Conservation (phyloP, 495 filamentous ascomycete genomes). For the Neurospora hispaniola region DNA sequence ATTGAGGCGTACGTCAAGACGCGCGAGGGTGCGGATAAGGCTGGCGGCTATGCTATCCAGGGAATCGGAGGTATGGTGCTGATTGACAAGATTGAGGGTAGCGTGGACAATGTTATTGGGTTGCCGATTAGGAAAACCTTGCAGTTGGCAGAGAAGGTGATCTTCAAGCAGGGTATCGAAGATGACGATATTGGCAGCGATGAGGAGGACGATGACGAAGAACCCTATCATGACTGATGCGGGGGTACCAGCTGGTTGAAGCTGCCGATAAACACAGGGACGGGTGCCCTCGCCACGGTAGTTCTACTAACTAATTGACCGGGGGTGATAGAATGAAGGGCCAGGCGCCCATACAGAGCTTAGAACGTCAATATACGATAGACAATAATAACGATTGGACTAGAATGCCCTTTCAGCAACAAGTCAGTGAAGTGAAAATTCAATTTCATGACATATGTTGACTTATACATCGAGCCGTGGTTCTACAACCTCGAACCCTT, state of each 20-base stretch:
- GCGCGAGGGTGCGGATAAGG: slow-evolving; percentile 90
- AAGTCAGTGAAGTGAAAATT: background rate
- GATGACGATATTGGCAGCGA: slow-evolving; percentile 17
- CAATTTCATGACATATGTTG: background rate
- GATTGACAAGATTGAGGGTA: slow-evolving; percentile 79
- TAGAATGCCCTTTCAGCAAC: background rate
- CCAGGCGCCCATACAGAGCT: background rate
- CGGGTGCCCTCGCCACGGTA: background rate
- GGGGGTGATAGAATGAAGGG: background rate
- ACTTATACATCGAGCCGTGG: background rate
- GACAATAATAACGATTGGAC: background rate
- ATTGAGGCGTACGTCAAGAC: slow-evolving; percentile 81
- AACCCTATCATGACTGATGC: background rate
- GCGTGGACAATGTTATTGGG: slow-evolving; percentile 93
- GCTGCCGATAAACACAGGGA: background rate
- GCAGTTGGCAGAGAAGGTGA: slow-evolving; percentile 73
- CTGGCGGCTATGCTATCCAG: slow-evolving; percentile 90
- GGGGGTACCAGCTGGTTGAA: background rate
- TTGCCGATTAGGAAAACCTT: slow-evolving; percentile 73
- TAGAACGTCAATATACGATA: background rate
- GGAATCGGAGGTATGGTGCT: slow-evolving; percentile 70
- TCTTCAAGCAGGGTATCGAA: slow-evolving; percentile 38
- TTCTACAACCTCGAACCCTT: slow-evolving; percentile 7
- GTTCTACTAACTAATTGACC: background rate
- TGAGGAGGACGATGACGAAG: slow-evolving; percentile 19